phyloP scores from a whole-genome alignment of 768 basidiomycete genomes.

The Clavulina sp. region DNA sequence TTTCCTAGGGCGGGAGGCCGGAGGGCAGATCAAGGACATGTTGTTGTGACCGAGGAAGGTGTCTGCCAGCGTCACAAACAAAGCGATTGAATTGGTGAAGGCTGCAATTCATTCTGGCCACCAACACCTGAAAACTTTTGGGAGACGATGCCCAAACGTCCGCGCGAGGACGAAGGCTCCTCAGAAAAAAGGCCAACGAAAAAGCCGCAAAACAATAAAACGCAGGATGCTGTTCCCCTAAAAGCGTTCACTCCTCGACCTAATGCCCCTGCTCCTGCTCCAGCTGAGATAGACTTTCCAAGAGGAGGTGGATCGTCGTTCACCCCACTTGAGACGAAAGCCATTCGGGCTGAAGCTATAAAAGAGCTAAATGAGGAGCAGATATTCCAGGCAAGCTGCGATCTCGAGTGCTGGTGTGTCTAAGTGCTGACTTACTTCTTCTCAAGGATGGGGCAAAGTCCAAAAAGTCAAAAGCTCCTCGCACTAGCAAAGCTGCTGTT shows the following conservation, averaged over 20 bases:
- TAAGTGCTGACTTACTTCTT: neutral
- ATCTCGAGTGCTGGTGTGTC: neutral
- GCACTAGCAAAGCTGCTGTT: conserved; percentile 17
- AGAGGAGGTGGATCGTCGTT: conserved; percentile 83
- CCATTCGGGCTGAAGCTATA: conserved; percentile 64
- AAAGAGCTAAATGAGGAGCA: conserved; percentile 73
- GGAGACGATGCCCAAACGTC: neutral
- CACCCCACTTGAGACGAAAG: conserved; percentile 79
- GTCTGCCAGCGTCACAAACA: too few relatives aligned
- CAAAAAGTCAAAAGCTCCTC: neutral
- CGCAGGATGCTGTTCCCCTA: neutral
- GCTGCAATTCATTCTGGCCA: too few relatives aligned
- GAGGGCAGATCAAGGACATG: too few relatives aligned
- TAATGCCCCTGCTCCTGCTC: neutral
- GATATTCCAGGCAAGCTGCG: neutral
- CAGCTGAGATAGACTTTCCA: conserved; percentile 77
- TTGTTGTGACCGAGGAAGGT: too few relatives aligned
- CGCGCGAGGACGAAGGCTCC: neutral
- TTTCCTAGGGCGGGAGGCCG: too few relatives aligned
- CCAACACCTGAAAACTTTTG: neutral
- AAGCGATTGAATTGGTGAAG: too few relatives aligned
- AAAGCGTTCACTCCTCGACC: neutral
- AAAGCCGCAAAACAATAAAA: neutral
- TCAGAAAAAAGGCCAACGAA: neutral
- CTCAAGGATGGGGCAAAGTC: neutral